These are phyloP conservation scores for Rhytidiadelphus loreus DNA, from an alignment of 225 moss, liverwort and hornwort species.

Conservation along the genomic window DNA sequence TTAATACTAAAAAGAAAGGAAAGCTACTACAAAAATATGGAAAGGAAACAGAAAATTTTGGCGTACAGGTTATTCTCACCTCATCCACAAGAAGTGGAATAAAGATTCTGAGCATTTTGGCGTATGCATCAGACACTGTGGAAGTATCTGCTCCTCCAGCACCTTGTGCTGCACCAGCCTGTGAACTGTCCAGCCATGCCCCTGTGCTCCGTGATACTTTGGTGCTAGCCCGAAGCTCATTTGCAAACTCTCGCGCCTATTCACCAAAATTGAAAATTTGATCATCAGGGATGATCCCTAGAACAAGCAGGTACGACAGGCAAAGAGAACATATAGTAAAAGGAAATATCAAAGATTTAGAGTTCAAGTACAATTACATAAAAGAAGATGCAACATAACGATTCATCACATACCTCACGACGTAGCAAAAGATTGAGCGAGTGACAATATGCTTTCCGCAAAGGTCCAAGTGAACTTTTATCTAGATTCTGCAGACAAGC, in stretches of 20 bases:
- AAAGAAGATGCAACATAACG: not conserved
- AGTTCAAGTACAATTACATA: not conserved
- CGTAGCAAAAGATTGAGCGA: constrained; percentile 89
- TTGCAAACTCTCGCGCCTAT: constrained; percentile 96
- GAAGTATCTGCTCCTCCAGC: constrained; percentile 88
- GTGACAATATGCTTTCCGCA: constrained; percentile 92
- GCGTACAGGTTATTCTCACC: constrained; percentile 16
- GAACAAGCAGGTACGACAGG: not conserved
- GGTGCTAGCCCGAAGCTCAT: constrained; percentile 79
- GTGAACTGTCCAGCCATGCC: constrained; percentile 82
- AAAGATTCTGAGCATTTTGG: constrained; percentile 91
- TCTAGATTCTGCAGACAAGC: constrained; percentile 63
- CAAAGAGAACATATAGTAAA: not conserved
- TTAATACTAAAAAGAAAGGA: not conserved
- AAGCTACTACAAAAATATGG: not conserved
- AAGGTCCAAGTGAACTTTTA: constrained; percentile 72
- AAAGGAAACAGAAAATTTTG: not conserved
- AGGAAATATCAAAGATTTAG: not conserved
- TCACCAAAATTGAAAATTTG: not conserved
- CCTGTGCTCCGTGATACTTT: constrained; percentile 76
- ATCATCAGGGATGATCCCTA: not conserved
- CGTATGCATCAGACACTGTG: constrained; percentile 92
- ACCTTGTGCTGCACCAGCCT: constrained; percentile 45
- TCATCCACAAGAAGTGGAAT: constrained; percentile 96
- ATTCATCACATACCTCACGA: constrained; percentile 58